Evolutionary conservation across 352 stramenopile species (phyloP).

Genomic region (Blastocystis sp.): DNA sequence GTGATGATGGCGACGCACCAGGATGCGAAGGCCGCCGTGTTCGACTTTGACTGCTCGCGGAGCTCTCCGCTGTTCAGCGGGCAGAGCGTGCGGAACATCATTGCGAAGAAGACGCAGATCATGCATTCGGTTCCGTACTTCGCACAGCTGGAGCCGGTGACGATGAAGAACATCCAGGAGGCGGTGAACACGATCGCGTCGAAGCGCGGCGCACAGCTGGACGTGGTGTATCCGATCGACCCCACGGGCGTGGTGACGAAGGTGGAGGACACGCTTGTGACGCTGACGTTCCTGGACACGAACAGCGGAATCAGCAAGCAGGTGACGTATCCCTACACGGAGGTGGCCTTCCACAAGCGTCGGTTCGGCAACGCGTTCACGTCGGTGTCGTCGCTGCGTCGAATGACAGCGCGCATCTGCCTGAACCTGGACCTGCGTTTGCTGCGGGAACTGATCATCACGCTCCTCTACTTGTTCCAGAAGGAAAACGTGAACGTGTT

Average conservation of each 20-base stretch:
- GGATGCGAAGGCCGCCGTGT: constrained; percentile 1
- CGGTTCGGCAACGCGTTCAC: constrained; percentile 52
- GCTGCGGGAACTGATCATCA: constrained; percentile 53
- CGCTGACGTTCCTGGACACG: constrained; percentile 33
- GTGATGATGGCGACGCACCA: background rate
- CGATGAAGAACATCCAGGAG: background rate
- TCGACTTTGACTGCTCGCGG: constrained; percentile 36
- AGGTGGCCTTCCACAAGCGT: constrained; percentile 21
- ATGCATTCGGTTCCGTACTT: constrained; percentile 55
- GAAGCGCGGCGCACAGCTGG: background rate
- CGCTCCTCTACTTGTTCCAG: constrained; percentile 49
- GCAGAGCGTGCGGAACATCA: constrained; percentile 37
- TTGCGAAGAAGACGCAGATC: constrained; percentile 51
- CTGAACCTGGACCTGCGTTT: constrained; percentile 50
- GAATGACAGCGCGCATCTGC: constrained; percentile 51
- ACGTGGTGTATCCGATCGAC: constrained; percentile 41
- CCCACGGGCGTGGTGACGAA: constrained; percentile 28
- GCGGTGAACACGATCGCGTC: constrained; percentile 48
- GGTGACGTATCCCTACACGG: constrained; percentile 18
- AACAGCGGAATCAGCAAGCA: constrained; percentile 47
- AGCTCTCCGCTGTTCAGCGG: constrained; percentile 34
- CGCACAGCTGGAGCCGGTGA: constrained; percentile 28
- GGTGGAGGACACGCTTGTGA: background rate
- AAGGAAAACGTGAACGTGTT: constrained; percentile 44
- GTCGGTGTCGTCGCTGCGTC: constrained; percentile 21